Evolutionary conservation across 2,329 filamentous ascomycete genomes (phyloP).

Genomic region (Iodosphaeria phyllophila): DNA sequence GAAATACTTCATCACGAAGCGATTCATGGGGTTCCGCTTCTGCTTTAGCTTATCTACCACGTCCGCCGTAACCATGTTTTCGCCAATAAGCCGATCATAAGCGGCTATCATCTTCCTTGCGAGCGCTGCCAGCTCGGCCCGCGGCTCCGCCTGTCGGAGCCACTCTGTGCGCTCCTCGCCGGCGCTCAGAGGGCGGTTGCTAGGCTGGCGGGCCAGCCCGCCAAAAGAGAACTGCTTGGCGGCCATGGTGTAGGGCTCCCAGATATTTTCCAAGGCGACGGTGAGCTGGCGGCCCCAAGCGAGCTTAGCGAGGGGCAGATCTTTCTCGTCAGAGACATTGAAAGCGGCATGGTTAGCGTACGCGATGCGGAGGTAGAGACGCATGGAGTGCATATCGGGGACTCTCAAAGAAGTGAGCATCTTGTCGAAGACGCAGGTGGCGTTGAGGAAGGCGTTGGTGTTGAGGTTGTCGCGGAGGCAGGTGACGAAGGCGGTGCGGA

Average conservation of each 20-base stretch:
- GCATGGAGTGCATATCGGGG: slow-evolving; percentile 31
- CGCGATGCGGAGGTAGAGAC: slow-evolving; percentile 36
- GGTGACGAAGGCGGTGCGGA: slow-evolving; percentile 53
- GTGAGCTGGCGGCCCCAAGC: slow-evolving; percentile 31
- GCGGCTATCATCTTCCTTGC: slow-evolving; percentile 13
- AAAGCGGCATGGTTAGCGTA: slow-evolving; percentile 25
- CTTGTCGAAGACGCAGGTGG: slow-evolving; percentile 42
- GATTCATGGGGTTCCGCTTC: slow-evolving; percentile 8
- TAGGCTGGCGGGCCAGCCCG: background rate
- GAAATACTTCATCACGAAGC: slow-evolving; percentile 9
- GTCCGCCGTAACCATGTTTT: slow-evolving; percentile 5
- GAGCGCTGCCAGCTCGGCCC: slow-evolving; percentile 9
- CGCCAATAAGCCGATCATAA: slow-evolving; percentile 9
- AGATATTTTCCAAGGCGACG: slow-evolving; percentile 29
- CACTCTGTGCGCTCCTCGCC: slow-evolving; percentile 3
- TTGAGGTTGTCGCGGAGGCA: slow-evolving; percentile 67
- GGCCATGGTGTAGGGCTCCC: slow-evolving; percentile 23
- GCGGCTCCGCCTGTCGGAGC: slow-evolving; percentile 1
- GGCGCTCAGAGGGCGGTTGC: background rate
- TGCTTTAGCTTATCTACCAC: slow-evolving; percentile 5
- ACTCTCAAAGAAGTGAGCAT: slow-evolving; percentile 30
- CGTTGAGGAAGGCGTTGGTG: slow-evolving; percentile 44
- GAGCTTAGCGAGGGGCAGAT: slow-evolving; percentile 17
- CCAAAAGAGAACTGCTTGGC: slow-evolving; percentile 7
- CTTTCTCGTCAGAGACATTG: slow-evolving; percentile 12